Evolutionary conservation across 1,139 yeast species (phyloP).

Genomic region (Geotrichum siamense): DNA sequence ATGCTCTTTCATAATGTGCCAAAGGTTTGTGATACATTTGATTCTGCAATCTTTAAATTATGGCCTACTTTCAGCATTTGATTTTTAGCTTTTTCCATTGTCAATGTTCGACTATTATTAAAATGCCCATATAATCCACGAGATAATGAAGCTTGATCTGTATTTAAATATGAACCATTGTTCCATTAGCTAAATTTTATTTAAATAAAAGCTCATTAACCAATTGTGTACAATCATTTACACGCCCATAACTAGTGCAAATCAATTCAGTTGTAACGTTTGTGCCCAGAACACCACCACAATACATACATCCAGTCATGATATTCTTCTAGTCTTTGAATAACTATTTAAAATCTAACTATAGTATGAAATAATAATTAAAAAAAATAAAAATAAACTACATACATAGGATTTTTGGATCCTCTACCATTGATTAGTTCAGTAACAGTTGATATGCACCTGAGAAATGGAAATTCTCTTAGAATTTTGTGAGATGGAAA

Average conservation of each 20-base stretch:
- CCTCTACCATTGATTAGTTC: too few species aligned
- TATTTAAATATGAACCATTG: slow-evolving; percentile 84
- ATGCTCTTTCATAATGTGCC: slow-evolving; percentile 81
- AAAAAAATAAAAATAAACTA: too few species aligned
- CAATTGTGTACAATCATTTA: slow-evolving; percentile 84
- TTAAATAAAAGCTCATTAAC: slow-evolving; percentile 94
- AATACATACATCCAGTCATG: slow-evolving; percentile 12
- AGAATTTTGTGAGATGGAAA: too few species aligned
- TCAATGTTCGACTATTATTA: slow-evolving; percentile 75
- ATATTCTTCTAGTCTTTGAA: too few species aligned
- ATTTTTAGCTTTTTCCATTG: slow-evolving; percentile 71
- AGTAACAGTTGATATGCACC: too few species aligned
- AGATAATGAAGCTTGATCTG: slow-evolving; percentile 73
- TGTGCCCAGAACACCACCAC: slow-evolving; percentile 14
- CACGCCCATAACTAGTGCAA: slow-evolving; percentile 78
- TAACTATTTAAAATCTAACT: too few species aligned
- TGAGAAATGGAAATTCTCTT: too few species aligned
- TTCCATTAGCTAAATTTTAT: slow-evolving; percentile 87
- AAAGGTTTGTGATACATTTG: slow-evolving; percentile 79
- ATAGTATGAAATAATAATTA: too few species aligned
- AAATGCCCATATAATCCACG: slow-evolving; percentile 45
- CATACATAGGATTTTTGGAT: too few species aligned
- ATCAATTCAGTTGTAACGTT: slow-evolving; percentile 46
- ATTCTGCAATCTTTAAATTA: slow-evolving; percentile 72
- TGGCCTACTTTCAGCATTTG: slow-evolving; percentile 74